These are phyloP conservation scores for Tetrastigma voinierianum DNA, from an alignment of 164 flowering plant genomes.

Conservation along the genomic window DNA sequence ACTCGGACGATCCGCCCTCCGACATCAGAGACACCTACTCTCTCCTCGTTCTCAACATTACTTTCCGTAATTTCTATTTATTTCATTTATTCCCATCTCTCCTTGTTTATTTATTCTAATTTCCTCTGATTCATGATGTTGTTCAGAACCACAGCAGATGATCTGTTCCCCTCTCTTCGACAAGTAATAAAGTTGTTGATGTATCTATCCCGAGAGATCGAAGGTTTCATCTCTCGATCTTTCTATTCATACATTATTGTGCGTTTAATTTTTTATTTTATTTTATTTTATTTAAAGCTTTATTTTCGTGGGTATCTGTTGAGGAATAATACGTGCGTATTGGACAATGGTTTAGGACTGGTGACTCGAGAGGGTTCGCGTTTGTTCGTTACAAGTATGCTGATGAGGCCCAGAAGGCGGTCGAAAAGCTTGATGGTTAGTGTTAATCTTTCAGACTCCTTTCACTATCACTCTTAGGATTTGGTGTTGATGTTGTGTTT, in stretches of 20 bases:
- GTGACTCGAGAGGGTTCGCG: constrained; percentile 50
- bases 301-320: not conserved
- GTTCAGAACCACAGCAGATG: constrained; percentile 85
- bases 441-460: not conserved
- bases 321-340: not conserved
- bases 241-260: not conserved
- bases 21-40: constrained; percentile 95
- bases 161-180: constrained; percentile 89
- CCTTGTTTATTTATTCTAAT: not conserved
- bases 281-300: not conserved
- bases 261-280: not conserved
- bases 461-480: not conserved
- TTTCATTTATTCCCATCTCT: constrained; percentile 6
- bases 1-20: constrained; percentile 43
- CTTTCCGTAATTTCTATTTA: constrained; percentile 61
- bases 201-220: constrained; percentile 89
- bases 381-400: constrained; percentile 31
- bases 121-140: not conserved
- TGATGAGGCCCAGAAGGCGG: constrained; percentile 53
- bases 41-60: constrained; percentile 96
- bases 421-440: constrained; percentile 70
- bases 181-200: constrained; percentile 93
- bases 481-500: not conserved
- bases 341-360: constrained; percentile 43
- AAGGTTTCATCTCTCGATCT: constrained; percentile 31